These are phyloP conservation scores for Pseudonitzschia multiseries DNA, from an alignment of 108 stramenopile genomes.

Conservation along the genomic window DNA sequence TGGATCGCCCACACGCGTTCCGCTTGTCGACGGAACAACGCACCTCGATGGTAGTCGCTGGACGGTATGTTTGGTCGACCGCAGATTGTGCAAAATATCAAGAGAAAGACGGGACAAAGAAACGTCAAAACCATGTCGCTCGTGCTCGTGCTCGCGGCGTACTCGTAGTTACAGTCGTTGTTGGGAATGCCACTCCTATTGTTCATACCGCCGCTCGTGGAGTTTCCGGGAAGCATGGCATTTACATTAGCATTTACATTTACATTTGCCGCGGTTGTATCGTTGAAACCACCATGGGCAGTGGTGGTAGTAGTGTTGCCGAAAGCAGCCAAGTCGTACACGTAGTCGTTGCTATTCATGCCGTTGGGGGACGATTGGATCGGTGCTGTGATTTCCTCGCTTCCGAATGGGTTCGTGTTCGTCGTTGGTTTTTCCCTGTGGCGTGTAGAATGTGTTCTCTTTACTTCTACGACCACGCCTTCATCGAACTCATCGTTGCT, in stretches of 20 bases:
- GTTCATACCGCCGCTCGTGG: too few species aligned
- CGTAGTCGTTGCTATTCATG: not conserved
- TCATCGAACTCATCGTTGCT: not conserved
- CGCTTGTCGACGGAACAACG: constrained; percentile 8
- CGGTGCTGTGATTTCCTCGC: not conserved
- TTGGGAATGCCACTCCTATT: not conserved
- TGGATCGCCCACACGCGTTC: constrained; percentile 10
- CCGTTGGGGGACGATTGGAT: not conserved
- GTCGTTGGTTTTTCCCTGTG: not conserved
- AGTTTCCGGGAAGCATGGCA: not conserved
- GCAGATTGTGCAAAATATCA: not conserved
- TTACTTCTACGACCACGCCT: not conserved
- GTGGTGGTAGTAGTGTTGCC: not conserved
- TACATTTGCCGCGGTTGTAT: not conserved
- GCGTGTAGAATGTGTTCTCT: not conserved
- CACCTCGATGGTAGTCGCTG: constrained; percentile 7
- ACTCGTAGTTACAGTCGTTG: not conserved
- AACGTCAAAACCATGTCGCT: not conserved
- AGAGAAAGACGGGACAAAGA: not conserved
- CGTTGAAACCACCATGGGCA: not conserved
- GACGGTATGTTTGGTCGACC: not conserved
- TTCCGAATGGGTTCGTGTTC: not conserved
- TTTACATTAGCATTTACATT: too few species aligned
- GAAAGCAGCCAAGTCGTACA: not conserved
- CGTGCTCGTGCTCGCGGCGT: too few species aligned